Base-by-base conservation (phyloP, 371 early-diverging fungal genomes). In the Mortierella sp. region DNA sequence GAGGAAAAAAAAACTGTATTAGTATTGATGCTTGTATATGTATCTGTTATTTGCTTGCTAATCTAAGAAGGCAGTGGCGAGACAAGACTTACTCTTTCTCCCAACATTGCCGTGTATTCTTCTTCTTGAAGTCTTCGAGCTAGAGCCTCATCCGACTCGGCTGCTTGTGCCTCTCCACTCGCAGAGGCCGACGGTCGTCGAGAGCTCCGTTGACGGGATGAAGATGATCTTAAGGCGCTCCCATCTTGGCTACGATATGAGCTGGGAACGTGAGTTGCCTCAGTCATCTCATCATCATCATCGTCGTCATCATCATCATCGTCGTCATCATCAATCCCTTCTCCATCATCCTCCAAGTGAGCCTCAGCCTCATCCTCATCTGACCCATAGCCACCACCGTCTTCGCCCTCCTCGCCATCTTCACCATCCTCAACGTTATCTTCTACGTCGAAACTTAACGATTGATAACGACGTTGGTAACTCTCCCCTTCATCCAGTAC, bases 41-140 rank as follows among this genome's bases (percentile, higher is more conserved):
- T 47, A 57, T 51, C 32, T 60, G 47, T 22, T 20, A 14, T 22
- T 26, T 51, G 37, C 68, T 68, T 51, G 37, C 68, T 68, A 68
- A n/a, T 69, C 70, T 69, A 69, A 14, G 70, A 69, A 8, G 72
- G 72, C 60, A 51, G 64, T n/a, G 65, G 72, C 47, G 59, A 58
- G 65, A 71, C 57, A 64, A 64, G 59, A 66, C 73, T 62, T 73
- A 73, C 73, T 62, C 73, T 49, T 55, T 66, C 67, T 30, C 73
- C 62, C 63, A 73, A 39, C 57, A 66, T 52, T 24, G 62, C 63
- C 54, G 54, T 49, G 43, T 66, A 73, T 54, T 73, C 73, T 52
- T 73, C 73, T 37, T 66, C 62, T 57, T 73, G 66, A n/a, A 75
- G 67, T 39, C 71, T 43, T 35, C 57, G 51, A 11, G 73, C 73